Evolutionary conservation across 2,329 filamentous ascomycete genomes (phyloP), one percentile per base, ranked within the genome.

Genomic region (Cytospora chrysosperma): DNA sequence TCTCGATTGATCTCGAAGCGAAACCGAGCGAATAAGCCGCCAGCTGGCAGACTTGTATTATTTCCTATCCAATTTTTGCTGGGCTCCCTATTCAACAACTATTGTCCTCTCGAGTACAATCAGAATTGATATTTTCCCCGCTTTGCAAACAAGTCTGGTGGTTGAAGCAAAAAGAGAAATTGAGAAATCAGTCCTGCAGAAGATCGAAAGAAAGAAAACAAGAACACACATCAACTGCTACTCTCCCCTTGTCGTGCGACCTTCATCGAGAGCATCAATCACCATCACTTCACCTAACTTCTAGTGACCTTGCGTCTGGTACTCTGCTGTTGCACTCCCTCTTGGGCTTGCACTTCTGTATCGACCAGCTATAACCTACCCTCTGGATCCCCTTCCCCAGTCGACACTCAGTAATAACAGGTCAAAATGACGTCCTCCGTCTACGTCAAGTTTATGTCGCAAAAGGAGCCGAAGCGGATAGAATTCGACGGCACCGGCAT

Each of bases 361-460:
- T 58, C 59, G 63, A 59, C 59, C 59, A 60, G 40, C 56, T 47
- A 64, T n/a, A 50, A 54, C 15, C 34, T 55, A 43, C 40, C 32
- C 32, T 53, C 26, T 26, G 49, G 40, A 37, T 34, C 34, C 53
- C n/a, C 32, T 19, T 34, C 32, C 28, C 56, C 52, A 49, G 40
- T 26, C 47, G 26, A 51, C 55, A 17, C 56, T 21, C 57, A 63
- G 57, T 66, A 61, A 66, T 49, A 28, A 61, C 58, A 59, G 58
- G 67, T 75, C 80, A 87, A 73, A 73, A 97, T 97, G 93, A 87
- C 92, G 75, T 97, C 95, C 63, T 98, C 93, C 69, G 95, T 99
- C 74, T 98, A 97, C 80, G 99, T 97, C 91, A 97, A 97, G 81
- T 99, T 99, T 88, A 98, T 97, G 81, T 98, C 94, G 71, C 93